These are phyloP conservation scores for Didymella arachidicola DNA, from an alignment of 2,329 filamentous ascomycete genomes.

Conservation along the genomic window DNA sequence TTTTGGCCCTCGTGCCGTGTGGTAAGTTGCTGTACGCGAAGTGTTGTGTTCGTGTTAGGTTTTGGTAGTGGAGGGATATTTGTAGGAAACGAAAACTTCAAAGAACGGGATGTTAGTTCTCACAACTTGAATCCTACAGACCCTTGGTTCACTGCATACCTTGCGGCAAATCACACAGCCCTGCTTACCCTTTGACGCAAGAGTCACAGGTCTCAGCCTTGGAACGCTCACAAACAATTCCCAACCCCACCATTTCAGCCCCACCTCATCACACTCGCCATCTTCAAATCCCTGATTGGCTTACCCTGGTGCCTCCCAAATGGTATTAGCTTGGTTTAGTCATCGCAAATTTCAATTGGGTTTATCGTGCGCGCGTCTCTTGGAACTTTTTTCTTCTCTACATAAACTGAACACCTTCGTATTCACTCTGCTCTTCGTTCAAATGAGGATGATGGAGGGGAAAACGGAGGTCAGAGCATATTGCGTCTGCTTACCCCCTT, in stretches of 20 bases:
- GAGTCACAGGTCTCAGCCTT: conserved; percentile 10
- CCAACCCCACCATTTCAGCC: conserved; percentile 18
- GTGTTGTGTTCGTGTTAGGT: conserved; percentile 15
- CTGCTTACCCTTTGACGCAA: conserved; percentile 3
- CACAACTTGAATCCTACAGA: neutral
- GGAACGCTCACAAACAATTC: conserved; percentile 10
- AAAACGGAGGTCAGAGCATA: conserved; percentile 69
- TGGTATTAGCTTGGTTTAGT: conserved; percentile 34
- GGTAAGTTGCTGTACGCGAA: conserved; percentile 13
- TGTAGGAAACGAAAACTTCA: conserved; percentile 19
- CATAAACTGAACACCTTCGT: conserved; percentile 59
- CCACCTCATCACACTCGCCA: conserved; percentile 18
- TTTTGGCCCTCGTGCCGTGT: conserved; percentile 4
- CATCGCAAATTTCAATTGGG: conserved; percentile 33
- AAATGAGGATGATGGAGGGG: conserved; percentile 70
- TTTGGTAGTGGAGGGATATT: conserved; percentile 11
- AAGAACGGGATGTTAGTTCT: conserved; percentile 21
- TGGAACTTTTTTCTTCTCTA: conserved; percentile 38
- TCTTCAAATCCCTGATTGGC: conserved; percentile 27
- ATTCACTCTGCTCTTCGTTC: conserved; percentile 72
- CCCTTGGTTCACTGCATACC: neutral
- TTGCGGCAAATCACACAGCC: conserved; percentile 1
- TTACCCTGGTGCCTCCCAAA: neutral
- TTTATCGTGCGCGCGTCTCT: conserved; percentile 33
- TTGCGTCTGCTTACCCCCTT: conserved; percentile 66